Evolutionary conservation across 176 grass and related monocot genomes (phyloP), one percentile per base, ranked within the genome.

Genomic region (Stipa capillata): DNA sequence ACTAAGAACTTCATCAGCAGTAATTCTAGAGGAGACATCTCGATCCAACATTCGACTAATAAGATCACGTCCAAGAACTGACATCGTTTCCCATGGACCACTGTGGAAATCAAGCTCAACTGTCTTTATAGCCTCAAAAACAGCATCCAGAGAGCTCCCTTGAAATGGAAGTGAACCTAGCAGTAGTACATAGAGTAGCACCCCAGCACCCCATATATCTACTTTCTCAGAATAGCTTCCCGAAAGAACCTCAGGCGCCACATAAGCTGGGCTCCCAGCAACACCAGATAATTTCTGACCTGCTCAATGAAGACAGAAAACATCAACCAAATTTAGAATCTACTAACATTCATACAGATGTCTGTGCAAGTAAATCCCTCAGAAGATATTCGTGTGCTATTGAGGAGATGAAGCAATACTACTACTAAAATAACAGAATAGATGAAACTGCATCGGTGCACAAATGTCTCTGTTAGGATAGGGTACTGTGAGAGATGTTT

Each of bases 221-320:
- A 90, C 90, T 74, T 99, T 93, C 83, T 99, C 97, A 47, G 81
- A 87, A 71, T 99, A 99, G 43, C 74, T 57, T 66, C 97, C 97
- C 13, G 81, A 85, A 49, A 99, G 83, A 76, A 99, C 97, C 80
- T 96, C 97, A 48, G 97, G 97, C 1, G 92, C 92, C 11, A 99
- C 97, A 91, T 99, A 99, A 43, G 92, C 97, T 24, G 92, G 92
- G 79, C 97, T 99, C 31, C 97, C 97, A 67, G 91, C 90, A 85
- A 91, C 62, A 12, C 97, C 97, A 65, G 84, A 91, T 42, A 99
- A 75, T 82, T 82, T 93, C 74, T 99, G 97, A 87, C 97, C 97
- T 99, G 88, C 58, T 32, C 23, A 44, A 74, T 69, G 31, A 53
- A 70, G 75, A 54, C 2, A 9, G 2, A 61, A 76, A 32, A 85